phyloP scores from a whole-genome alignment of 2,329 filamentous ascomycete genomes.

The Balansia obtecta region DNA sequence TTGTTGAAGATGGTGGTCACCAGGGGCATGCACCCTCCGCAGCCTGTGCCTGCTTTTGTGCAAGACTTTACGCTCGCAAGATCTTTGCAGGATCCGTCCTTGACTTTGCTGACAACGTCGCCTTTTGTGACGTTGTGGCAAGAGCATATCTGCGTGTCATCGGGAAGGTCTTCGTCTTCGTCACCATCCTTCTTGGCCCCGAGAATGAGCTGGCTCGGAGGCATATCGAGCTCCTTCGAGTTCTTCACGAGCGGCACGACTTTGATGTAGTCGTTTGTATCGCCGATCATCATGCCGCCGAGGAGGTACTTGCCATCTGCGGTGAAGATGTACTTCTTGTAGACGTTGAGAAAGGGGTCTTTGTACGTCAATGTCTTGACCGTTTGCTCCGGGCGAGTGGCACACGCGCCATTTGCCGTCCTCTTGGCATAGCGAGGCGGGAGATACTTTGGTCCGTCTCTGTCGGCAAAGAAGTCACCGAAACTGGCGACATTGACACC shows the following conservation, averaged over 20 bases:
- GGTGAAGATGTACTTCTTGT: constrained; percentile 91
- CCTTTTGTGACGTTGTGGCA: constrained; percentile 89
- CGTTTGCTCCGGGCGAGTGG: background rate
- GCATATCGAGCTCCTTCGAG: constrained; percentile 64
- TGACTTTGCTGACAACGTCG: constrained; percentile 59
- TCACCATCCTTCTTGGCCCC: constrained; percentile 66
- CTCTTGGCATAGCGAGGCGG: constrained; percentile 41
- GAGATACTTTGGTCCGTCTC: constrained; percentile 67
- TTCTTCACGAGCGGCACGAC: constrained; percentile 77
- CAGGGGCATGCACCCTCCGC: constrained; percentile 80
- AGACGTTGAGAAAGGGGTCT: constrained; percentile 77
- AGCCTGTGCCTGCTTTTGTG: constrained; percentile 85
- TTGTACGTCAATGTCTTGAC: constrained; percentile 83
- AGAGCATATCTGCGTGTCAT: constrained; percentile 82
- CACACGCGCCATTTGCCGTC: constrained; percentile 4
- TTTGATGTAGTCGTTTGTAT: constrained; percentile 83
- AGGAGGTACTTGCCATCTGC: constrained; percentile 80
- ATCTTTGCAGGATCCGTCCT: constrained; percentile 68
- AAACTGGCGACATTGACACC: constrained; percentile 89
- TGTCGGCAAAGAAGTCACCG: constrained; percentile 84
- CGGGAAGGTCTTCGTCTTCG: constrained; percentile 59
- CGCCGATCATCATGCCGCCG: constrained; percentile 96
- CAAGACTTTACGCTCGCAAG: constrained; percentile 76
- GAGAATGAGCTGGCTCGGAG: constrained; percentile 73
- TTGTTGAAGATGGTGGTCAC: constrained; percentile 85